These are phyloP conservation scores for Teratosphaeriaceae sp. DNA, from an alignment of 2,329 filamentous ascomycete species.

Conservation along the genomic window DNA sequence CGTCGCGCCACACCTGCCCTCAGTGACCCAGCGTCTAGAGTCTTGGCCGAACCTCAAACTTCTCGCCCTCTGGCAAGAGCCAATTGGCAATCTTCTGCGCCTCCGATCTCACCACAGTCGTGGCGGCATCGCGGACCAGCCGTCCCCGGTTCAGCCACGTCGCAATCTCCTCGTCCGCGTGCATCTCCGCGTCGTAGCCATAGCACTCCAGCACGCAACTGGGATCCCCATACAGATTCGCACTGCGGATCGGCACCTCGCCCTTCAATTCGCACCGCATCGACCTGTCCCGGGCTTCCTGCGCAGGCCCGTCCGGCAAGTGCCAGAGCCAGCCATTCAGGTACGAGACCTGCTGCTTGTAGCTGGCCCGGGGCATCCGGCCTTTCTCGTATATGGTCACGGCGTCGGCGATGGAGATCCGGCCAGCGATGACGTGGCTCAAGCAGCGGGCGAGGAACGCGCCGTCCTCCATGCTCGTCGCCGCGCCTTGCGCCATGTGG, in stretches of 20 bases:
- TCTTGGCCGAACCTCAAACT: constrained; percentile 14
- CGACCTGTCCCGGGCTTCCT: constrained; percentile 30
- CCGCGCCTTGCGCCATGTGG: constrained; percentile 40
- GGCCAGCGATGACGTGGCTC: constrained; percentile 29
- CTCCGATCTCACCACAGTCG: constrained; percentile 23
- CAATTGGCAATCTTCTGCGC: constrained; percentile 32
- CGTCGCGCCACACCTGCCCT: too few species aligned
- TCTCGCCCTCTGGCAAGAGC: constrained; percentile 22
- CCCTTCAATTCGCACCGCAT: constrained; percentile 33
- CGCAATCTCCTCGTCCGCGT: constrained; percentile 29
- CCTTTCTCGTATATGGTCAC: constrained; percentile 35
- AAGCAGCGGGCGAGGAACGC: constrained; percentile 35
- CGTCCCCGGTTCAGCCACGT: constrained; percentile 19
- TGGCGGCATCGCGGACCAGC: constrained; percentile 24
- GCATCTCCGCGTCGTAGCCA: constrained; percentile 35
- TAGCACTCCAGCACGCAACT: constrained; percentile 33
- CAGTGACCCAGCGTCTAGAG: too few species aligned
- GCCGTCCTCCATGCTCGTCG: constrained; percentile 41
- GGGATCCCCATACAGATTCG: constrained; percentile 37
- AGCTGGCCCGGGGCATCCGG: constrained; percentile 37
- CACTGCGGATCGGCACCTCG: constrained; percentile 29
- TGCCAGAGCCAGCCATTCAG: constrained; percentile 32
- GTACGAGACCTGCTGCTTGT: constrained; percentile 38
- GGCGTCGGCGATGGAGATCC: constrained; percentile 30
- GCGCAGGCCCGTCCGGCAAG: constrained; percentile 30